A percentile compares a stretch with the other conserved stretches of the same genome.
These are phyloP conservation scores for Kazachstania sp. DNA, from an alignment of 1,139 yeast species.

Conservation along the genomic window DNA sequence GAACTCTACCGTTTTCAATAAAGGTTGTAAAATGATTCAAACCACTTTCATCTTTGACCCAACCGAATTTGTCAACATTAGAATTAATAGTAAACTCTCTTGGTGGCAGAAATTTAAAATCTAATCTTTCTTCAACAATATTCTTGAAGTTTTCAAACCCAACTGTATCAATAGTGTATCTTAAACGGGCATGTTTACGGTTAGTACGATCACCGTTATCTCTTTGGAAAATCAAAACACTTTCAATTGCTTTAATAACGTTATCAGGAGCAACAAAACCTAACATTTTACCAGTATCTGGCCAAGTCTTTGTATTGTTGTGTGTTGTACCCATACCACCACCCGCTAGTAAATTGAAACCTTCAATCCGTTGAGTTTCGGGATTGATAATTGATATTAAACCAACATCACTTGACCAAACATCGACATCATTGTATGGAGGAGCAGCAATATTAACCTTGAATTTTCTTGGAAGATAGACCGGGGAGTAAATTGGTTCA, in stretches of 20 bases:
- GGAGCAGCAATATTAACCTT: slow-evolving; percentile 92
- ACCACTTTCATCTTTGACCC: slow-evolving; percentile 85
- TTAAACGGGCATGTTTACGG: slow-evolving; percentile 95
- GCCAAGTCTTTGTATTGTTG: slow-evolving; percentile 91
- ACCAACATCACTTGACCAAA: slow-evolving; percentile 91
- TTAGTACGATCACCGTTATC: slow-evolving; percentile 91
- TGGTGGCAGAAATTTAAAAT: slow-evolving; percentile 61
- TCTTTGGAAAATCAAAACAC: slow-evolving; percentile 88
- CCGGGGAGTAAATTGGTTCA: slow-evolving; percentile 82
- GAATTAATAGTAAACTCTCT: slow-evolving; percentile 70
- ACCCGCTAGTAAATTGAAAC: slow-evolving; percentile 85
- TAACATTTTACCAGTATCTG: slow-evolving; percentile 85
- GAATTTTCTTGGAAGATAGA: slow-evolving; percentile 91
- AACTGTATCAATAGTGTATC: slow-evolving; percentile 89
- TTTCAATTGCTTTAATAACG: slow-evolving; percentile 73
- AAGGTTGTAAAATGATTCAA: slow-evolving; percentile 86
- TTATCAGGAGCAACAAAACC: slow-evolving; percentile 67
- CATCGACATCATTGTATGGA: slow-evolving; percentile 94
- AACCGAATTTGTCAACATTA: slow-evolving; percentile 85
- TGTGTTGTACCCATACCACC: slow-evolving; percentile 99
- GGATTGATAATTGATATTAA: slow-evolving; percentile 77
- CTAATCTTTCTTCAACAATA: slow-evolving; percentile 78
- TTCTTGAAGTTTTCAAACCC: slow-evolving; percentile 73
- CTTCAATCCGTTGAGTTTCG: slow-evolving; percentile 44
- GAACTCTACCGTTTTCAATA: slow-evolving; percentile 94